Base-by-base conservation (phyloP, 495 filamentous ascomycete species). In the Aeminium ludgeri region DNA sequence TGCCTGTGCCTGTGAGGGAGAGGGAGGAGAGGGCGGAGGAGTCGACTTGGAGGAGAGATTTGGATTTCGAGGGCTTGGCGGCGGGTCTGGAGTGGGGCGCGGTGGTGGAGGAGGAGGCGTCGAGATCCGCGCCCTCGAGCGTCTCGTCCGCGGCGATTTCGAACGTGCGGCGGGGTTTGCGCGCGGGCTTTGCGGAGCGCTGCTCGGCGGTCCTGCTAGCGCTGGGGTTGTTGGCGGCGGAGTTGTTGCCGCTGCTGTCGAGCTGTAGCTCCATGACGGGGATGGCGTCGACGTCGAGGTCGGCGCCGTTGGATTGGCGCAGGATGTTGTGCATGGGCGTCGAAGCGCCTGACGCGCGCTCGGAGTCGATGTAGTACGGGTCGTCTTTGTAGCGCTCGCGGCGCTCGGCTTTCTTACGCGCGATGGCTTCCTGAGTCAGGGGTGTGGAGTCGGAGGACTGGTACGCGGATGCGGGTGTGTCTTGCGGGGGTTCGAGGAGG, bases 241-340 rank as follows among this genome's bases (percentile, higher is more conserved):
- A n/a, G 23, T 25, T 25, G 23, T 25, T 25, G 27, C 34, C 48
- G 10, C 46, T 38, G 37, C 68, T 70, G 2, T 72, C 73, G 18
- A 93, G 64, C 51, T 86, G 74, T 18, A 97, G 70, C 49, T 91
- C 75, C 70, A 97, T 84, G 45, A 96, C 87, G 1, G 89, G 89
- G 45, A 97, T 97, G 11, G 80, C 70, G 55, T 97, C 89, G 36
- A 97, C 70, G 55, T 97, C 89, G 12, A 94, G 60, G 20, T 74
- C 78, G 6, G 76, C 74, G 1, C 75, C 76, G 49, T 83, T 80
- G 23, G 72, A 71, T 20, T 61, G 69, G 43, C 71, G 66, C 0
- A 85, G 64, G 30, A 83, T 75, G 40, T 76, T 77, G 51, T 82
- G 76, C 40, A 82, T 69, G 2, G 80, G 77, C 0, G 81, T 83